phyloP scores from a whole-genome alignment of 306 rosid genomes.

The Vachellia collinsii region DNA sequence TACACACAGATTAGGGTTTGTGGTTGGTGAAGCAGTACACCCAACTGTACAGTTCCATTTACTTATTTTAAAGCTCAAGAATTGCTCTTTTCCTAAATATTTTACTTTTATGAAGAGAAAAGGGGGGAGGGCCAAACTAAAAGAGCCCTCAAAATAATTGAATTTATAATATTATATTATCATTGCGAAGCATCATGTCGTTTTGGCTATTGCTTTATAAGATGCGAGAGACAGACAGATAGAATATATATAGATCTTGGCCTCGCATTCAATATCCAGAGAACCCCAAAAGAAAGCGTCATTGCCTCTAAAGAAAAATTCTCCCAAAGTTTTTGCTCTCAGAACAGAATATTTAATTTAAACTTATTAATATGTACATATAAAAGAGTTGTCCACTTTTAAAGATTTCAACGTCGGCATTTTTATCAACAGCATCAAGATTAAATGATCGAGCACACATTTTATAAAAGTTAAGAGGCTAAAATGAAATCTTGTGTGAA shows the following conservation, averaged over 20 bases:
- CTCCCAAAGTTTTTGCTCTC: slow-evolving; percentile 23
- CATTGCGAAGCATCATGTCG: neutral
- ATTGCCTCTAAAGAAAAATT: slow-evolving; percentile 25
- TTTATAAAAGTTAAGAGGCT: no score
- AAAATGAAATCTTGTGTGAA: no score
- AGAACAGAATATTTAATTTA: neutral
- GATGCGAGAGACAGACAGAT: slow-evolving; percentile 42
- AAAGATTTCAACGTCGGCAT: no score
- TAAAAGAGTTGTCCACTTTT: neutral
- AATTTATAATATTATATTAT: neutral
- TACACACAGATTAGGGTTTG: slow-evolving; percentile 36
- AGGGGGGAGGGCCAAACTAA: neutral
- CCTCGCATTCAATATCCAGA: slow-evolving; percentile 37
- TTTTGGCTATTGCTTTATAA: slow-evolving; percentile 33
- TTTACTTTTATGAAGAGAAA: neutral
- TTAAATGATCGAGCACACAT: no score
- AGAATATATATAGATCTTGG: neutral
- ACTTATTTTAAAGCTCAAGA: neutral
- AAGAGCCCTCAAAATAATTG: neutral
- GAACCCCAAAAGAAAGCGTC: slow-evolving; percentile 29
- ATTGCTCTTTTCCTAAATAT: slow-evolving; percentile 25
- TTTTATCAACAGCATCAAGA: no score
- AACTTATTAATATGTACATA: no score
- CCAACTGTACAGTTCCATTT: slow-evolving; percentile 28
- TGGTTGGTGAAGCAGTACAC: slow-evolving; percentile 36